Base-by-base conservation (phyloP, 306 rosid genomes). In the Morella rubra region DNA sequence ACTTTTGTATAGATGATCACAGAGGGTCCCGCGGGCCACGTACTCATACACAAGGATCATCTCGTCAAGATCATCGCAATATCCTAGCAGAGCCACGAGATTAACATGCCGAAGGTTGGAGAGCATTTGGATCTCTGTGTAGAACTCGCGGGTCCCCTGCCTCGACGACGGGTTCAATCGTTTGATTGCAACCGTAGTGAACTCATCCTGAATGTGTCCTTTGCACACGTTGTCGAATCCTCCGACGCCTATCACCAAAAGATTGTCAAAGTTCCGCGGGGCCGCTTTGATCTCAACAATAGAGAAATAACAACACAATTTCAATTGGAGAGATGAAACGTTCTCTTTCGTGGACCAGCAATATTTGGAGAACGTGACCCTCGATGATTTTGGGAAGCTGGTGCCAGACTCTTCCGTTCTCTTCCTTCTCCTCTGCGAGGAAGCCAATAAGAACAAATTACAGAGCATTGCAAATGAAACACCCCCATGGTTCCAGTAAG, bases 21-120 rank as follows among this genome's bases (percentile, higher is more conserved):
- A n/a, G 10, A 78, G 83, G 1, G 85, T 81, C 2, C 85, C 88
- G 5, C 6, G 62, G 1, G 72, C 41, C 83, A 84, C 65, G 78
- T 81, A 78, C 16, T 84, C 88, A 19, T 81, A 85, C 4, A 85
- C 81, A 4, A 81, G 72, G 24, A 85, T 72, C 85, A 85, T 85
- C 73, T 85, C 85, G 3, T 40, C 18, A 2, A 56, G 45, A 0
- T 85, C 83, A 5, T 44, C 6, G 27, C 79, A 78, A 18, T 74
- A 81, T n/a, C 85, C 88, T 3, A 85, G 66, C 0, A 81, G 70
- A 19, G 85, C 51, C 8, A 85, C 85, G 19, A 85, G 71, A 73
- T 85, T 69, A 5, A 73, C 79, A 6, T 85, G 88, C 1, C 81
- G 83, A 32, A 85, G 74, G 14, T 8, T 9, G 10, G 64, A 58